Evolutionary conservation across 805 yeast genomes (phyloP).

Genomic region (Saturnispora bothae): DNA sequence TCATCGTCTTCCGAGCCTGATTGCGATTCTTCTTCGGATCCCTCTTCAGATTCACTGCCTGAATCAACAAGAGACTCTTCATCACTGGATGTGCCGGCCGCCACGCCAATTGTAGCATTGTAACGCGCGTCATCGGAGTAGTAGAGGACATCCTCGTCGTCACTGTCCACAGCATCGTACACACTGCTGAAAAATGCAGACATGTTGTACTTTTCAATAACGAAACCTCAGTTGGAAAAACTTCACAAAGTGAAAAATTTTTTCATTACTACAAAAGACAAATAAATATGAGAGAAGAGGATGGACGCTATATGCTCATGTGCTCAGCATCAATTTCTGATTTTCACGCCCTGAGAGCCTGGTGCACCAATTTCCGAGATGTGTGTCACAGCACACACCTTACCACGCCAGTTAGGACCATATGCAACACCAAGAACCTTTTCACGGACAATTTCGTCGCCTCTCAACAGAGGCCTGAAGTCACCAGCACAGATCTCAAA

Average conservation of each 20-base stretch:
- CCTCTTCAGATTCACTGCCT: conserved; percentile 14
- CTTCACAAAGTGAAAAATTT: conserved; percentile 4
- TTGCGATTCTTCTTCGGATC: conserved; percentile 4
- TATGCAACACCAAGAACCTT: conserved; percentile 88
- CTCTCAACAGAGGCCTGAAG: conserved; percentile 79
- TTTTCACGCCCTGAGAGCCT: conserved; percentile 65
- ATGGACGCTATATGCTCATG: neutral
- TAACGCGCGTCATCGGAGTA: conserved; percentile 52
- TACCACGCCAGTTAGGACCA: conserved; percentile 66
- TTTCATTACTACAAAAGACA: no score
- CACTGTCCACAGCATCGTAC: conserved; percentile 41
- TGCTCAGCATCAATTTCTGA: conserved; percentile 5
- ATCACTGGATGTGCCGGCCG: conserved; percentile 23
- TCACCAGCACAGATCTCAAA: conserved; percentile 85
- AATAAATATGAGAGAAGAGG: neutral
- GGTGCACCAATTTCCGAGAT: conserved; percentile 82
- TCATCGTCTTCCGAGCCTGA: conserved; percentile 11
- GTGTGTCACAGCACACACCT: conserved; percentile 62
- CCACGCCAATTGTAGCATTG: conserved; percentile 21
- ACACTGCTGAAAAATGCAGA: conserved; percentile 80
- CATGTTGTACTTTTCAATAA: conserved; percentile 32
- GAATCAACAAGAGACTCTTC: conserved; percentile 24
- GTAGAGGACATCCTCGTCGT: conserved; percentile 41
- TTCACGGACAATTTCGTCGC: conserved; percentile 57
- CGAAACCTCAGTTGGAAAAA: neutral